Conservation (phyloP, 306 rosid genomes). For the Arachis stenosperma region DNA sequence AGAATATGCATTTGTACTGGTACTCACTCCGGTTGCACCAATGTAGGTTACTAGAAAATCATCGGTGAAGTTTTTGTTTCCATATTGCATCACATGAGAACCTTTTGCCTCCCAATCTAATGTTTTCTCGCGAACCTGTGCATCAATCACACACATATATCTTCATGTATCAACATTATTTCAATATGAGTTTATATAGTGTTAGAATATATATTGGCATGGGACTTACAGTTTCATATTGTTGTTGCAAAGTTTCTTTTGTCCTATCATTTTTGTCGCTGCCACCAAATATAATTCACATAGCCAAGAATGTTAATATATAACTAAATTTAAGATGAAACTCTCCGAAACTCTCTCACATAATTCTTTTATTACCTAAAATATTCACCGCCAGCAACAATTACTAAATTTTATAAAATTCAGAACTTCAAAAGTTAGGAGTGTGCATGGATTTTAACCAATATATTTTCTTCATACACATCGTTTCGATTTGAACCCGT, state of each 20-base stretch:
- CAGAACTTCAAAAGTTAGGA: too few relatives aligned
- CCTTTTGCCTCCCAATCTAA: neutral
- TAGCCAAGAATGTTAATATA: neutral
- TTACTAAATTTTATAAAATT: too few relatives aligned
- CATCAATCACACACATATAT: neutral
- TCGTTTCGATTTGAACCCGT: too few relatives aligned
- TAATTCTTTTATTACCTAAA: too few relatives aligned
- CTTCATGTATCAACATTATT: neutral
- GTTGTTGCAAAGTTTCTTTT: slow-evolving; percentile 54
- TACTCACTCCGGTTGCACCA: slow-evolving; percentile 39
- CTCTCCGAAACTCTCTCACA: too few relatives aligned
- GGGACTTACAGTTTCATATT: slow-evolving; percentile 53
- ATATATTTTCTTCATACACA: too few relatives aligned
- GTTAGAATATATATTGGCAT: too few relatives aligned
- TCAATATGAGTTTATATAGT: too few relatives aligned
- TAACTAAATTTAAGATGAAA: too few relatives aligned
- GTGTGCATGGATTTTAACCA: too few relatives aligned
- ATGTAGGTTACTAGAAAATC: slow-evolving; percentile 45
- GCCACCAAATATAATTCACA: slow-evolving; percentile 4
- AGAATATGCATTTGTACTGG: neutral
- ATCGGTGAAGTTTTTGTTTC: slow-evolving; percentile 33
- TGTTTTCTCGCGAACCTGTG: slow-evolving; percentile 58
- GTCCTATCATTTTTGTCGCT: slow-evolving; percentile 56
- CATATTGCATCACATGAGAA: slow-evolving; percentile 70
- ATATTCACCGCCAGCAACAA: too few relatives aligned